A percentile compares a stretch with the other conserved stretches of the same genome.
phyloP scores from a whole-genome alignment of 2,329 filamentous ascomycete genomes.

The Lachnellula cervina region DNA sequence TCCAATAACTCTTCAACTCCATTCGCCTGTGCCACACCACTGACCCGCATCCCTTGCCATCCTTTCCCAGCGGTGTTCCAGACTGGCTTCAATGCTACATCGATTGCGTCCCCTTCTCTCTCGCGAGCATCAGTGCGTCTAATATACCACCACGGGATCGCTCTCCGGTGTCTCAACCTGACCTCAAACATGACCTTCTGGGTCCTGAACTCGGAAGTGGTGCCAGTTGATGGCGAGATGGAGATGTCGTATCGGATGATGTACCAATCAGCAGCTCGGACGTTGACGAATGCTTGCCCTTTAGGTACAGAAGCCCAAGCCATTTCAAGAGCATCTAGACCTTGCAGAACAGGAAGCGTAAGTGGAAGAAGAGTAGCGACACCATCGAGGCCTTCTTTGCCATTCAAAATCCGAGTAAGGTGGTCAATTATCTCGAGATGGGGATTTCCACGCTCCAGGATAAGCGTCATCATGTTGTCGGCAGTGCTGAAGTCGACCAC shows the following conservation, averaged over 20 bases:
- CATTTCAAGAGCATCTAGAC: constrained; percentile 55
- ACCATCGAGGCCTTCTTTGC: constrained; percentile 43
- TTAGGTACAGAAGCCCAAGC: constrained; percentile 41
- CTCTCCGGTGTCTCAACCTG: constrained; percentile 44
- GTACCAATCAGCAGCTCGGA: constrained; percentile 53
- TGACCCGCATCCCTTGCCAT: constrained; percentile 45
- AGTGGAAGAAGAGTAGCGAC: constrained; percentile 50
- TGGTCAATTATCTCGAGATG: constrained; percentile 59
- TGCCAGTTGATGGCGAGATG: constrained; percentile 25
- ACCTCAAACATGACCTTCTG: constrained; percentile 47
- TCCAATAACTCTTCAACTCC: constrained; percentile 34
- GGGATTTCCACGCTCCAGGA: constrained; percentile 59
- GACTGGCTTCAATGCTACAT: constrained; percentile 38
- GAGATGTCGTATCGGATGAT: constrained; percentile 48
- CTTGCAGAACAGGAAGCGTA: constrained; percentile 61
- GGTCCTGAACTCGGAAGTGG: constrained; percentile 23
- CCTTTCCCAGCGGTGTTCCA: constrained; percentile 42
- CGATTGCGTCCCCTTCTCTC: constrained; percentile 32
- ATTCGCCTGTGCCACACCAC: constrained; percentile 41
- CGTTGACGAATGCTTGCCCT: constrained; percentile 47
- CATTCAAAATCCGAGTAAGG: constrained; percentile 55
- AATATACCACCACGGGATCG: constrained; percentile 35
- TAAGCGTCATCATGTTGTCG: constrained; percentile 47
- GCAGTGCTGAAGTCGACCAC: constrained; percentile 52
- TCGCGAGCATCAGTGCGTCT: constrained; percentile 23